These are phyloP conservation scores for Lactarius deliciosus DNA, from an alignment of 768 basidiomycete species.

Conservation along the genomic window DNA sequence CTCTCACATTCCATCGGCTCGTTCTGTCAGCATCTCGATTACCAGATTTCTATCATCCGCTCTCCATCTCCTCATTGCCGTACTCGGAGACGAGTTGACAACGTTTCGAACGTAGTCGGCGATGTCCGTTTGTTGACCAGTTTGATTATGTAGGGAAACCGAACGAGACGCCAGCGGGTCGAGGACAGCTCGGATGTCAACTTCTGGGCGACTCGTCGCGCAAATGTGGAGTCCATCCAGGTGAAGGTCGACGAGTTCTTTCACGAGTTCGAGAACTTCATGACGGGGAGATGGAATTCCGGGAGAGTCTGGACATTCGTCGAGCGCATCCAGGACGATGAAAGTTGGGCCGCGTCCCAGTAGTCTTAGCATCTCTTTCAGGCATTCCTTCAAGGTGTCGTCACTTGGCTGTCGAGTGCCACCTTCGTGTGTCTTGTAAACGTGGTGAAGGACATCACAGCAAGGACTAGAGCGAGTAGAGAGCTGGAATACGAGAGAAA, in stretches of 20 bases:
- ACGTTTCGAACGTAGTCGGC: background rate
- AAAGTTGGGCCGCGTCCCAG: background rate
- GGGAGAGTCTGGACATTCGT: background rate
- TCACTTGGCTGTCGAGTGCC: background rate
- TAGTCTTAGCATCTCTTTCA: background rate
- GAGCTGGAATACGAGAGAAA: background rate
- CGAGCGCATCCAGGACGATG: background rate
- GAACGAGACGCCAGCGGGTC: background rate
- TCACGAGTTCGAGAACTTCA: background rate
- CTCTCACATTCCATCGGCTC: background rate
- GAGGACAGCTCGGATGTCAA: background rate
- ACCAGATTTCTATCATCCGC: background rate
- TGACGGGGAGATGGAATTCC: background rate
- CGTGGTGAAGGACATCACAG: background rate
- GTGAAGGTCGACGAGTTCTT: background rate
- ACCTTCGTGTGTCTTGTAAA: background rate
- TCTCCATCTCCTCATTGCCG: background rate
- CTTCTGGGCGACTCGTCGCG: background rate
- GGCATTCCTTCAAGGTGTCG: background rate
- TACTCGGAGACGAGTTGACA: background rate
- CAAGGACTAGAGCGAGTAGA: background rate
- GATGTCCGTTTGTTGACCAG: background rate
- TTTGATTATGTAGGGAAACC: background rate
- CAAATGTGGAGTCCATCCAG: background rate
- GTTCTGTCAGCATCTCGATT: background rate